These are phyloP conservation scores for Colletotrichum limetticola DNA, from an alignment of 2,329 filamentous ascomycete species.

Conservation along the genomic window DNA sequence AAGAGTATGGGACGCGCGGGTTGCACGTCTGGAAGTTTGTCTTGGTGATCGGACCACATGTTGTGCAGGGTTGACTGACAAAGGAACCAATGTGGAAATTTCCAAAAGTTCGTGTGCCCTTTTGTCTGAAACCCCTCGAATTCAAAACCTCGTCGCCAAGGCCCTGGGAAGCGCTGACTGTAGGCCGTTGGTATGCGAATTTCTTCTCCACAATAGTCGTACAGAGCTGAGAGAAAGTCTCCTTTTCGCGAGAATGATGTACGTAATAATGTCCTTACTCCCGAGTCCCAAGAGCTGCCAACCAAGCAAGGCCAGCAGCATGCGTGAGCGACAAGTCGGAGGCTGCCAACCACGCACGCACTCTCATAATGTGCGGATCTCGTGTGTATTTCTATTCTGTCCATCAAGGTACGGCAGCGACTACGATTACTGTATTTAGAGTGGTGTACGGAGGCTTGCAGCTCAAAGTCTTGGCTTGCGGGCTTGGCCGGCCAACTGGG, in stretches of 20 bases:
- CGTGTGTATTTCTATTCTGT: constrained; percentile 14
- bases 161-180: neutral
- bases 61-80: neutral
- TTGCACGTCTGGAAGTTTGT: neutral
- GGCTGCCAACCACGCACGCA: constrained; percentile 9
- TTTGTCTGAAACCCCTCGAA: neutral
- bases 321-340: neutral
- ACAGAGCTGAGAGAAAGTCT: neutral
- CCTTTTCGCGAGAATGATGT: constrained; percentile 3
- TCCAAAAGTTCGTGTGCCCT: constrained; percentile 28
- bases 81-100: constrained; percentile 12
- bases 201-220: constrained; percentile 18
- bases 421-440: neutral
- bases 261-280: constrained; percentile 18
- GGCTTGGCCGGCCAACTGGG: constrained; percentile 6
- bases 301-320: neutral
- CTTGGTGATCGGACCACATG: neutral
- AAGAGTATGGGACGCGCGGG: neutral
- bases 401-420: constrained; percentile 11
- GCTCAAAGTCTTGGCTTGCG: constrained; percentile 18
- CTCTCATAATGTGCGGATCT: constrained; percentile 17
- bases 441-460: neutral
- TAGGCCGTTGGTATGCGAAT: constrained; percentile 26
- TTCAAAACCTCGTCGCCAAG: constrained; percentile 6
- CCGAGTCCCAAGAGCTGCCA: neutral